Conservation (phyloP, 176 grass and related monocot genomes). For the Ensete glaucum region DNA sequence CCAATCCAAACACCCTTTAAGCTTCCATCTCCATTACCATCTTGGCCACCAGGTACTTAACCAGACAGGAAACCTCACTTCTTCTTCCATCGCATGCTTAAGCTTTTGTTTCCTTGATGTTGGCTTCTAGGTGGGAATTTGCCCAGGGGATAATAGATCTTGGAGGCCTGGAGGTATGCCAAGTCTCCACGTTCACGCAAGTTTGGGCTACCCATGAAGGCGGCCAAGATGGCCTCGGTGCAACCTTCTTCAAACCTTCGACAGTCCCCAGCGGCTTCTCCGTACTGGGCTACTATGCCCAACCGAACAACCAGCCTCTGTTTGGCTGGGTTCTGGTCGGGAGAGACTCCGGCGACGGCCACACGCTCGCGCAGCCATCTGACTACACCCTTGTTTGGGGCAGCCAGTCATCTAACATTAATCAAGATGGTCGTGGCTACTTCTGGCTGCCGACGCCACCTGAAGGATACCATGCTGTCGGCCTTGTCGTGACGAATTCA, state of each 20-base stretch:
- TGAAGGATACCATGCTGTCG: constrained; percentile 24
- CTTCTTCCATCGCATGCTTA: not conserved
- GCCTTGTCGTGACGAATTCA: constrained; percentile 35
- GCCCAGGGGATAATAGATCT: constrained; percentile 49
- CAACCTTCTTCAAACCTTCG: constrained; percentile 51
- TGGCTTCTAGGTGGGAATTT: constrained; percentile 50
- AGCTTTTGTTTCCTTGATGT: not conserved
- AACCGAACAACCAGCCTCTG: constrained; percentile 52
- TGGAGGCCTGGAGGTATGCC: constrained; percentile 37
- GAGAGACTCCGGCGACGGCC: constrained; percentile 5
- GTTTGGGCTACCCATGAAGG: constrained; percentile 54
- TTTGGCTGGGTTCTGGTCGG: constrained; percentile 50
- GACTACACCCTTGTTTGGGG: constrained; percentile 58
- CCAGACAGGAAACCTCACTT: not conserved
- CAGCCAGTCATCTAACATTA: constrained; percentile 18
- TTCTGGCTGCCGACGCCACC: constrained; percentile 56
- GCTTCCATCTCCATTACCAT: constrained; percentile 28
- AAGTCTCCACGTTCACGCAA: constrained; percentile 47
- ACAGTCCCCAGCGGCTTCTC: constrained; percentile 39
- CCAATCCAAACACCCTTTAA: constrained; percentile 43
- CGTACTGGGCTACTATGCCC: constrained; percentile 52
- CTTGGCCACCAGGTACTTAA: constrained; percentile 54
- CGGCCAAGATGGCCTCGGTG: constrained; percentile 39
- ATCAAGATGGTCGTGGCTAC: constrained; percentile 34
- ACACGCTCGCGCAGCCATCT: constrained; percentile 27